Evolutionary conservation across 352 stramenopile genomes (phyloP), one percentile per base, ranked within the genome.

Genomic region (Globisporangium perplexum): DNA sequence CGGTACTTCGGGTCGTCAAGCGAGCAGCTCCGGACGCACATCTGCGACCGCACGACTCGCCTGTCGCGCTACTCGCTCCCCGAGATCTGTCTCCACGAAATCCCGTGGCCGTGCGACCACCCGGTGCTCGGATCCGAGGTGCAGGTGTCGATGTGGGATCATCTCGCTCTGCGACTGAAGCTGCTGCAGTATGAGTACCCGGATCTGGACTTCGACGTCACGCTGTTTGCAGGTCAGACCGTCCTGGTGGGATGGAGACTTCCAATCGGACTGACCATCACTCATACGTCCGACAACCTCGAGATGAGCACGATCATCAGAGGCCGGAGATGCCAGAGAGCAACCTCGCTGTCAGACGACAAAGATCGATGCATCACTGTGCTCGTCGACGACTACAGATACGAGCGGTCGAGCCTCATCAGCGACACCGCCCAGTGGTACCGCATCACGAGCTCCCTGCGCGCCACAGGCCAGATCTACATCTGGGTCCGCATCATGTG

Each of bases 371-470:
- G 67, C 36, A 46, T 33, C 12, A 80, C 72, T 0, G 51, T 78
- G 0, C 62, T 78, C 24, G 46, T 80, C 12, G 72, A 83, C 42
- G 72, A 83, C 50, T 84, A 77, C 17, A 67, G 78, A 35, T 89
- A 86, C 28, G 72, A 85, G 35, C 66, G 73, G 1, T 58, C 63
- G 7, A 60, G 62, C 7, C 43, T 83, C 4, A 52, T 62, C 33
- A 79, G 60, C 31, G 68, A 81, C 36, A 53, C 68, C 3, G 33
- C 63, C 15, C 48, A 75, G 35, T 81, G 68, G 72, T 66, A 57
- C n/a, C 22, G 10, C 0, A 42, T 70, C 23, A 59, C 66, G 15
- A 59, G 49, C 14, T n/a, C 55, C 3, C 50, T 86, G n/a, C 73
- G 73, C 23, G 67, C 60, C 1, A 11, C 47, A 0, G 63, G 64